Percentiles rank a stretch among this genome's conserved stretches.
Evolutionary conservation across 1,139 yeast species (phyloP).

Genomic region (Insectozyma bohioensis): DNA sequence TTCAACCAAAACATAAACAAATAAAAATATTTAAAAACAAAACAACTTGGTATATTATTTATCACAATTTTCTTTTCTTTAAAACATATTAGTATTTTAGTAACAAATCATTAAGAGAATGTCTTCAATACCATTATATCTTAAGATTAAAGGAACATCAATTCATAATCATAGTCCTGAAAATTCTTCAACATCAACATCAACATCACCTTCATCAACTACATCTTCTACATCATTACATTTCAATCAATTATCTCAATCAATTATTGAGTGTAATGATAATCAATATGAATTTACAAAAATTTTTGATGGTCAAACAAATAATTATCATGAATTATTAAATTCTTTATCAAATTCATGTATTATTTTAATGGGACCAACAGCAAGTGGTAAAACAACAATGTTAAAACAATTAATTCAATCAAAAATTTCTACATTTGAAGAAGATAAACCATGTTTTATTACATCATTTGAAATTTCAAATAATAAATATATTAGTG

Average conservation of each 20-base stretch:
- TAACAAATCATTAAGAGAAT: constrained; percentile 4
- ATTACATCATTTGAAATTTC: constrained; percentile 33
- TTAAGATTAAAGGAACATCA: constrained; percentile 22
- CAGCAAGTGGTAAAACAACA: constrained; percentile 37
- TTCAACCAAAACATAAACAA: constrained; percentile 5
- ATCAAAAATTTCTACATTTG: constrained; percentile 10
- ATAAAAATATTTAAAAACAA: neutral
- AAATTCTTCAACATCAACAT: too few relatives aligned
- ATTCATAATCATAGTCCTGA: constrained; percentile 1
- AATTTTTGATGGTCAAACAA: constrained; percentile 15
- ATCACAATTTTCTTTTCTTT: too few relatives aligned
- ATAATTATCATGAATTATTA: constrained; percentile 16
- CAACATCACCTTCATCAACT: too few relatives aligned
- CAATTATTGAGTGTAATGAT: constrained; percentile 21
- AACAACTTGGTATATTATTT: neutral
- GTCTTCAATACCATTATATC: constrained; percentile 23
- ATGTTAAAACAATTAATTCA: constrained; percentile 20
- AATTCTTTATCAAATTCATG: constrained; percentile 16
- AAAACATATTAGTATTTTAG: neutral
- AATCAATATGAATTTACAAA: constrained; percentile 23
- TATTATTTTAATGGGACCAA: constrained; percentile 33
- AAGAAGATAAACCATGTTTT: constrained; percentile 10
- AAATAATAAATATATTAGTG: constrained; percentile 26
- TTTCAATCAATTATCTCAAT: constrained; percentile 13
- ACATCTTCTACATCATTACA: constrained; percentile 6